Conservation (phyloP, 305 asterid genomes). For the Solanum aculeatissimum region DNA sequence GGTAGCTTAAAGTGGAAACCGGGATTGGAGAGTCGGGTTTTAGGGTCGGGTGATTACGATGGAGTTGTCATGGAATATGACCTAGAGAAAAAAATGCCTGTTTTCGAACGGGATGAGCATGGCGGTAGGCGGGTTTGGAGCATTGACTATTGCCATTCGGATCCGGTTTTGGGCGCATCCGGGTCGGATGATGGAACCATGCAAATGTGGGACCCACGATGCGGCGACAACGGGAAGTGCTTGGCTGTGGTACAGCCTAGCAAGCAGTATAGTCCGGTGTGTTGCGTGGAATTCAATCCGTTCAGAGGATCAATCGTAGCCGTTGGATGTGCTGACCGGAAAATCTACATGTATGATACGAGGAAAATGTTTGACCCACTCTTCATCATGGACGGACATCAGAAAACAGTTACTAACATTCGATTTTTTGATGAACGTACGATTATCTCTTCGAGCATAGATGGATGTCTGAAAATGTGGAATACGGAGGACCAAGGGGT, state of each 20-base stretch:
- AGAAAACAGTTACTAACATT: constrained; percentile 50
- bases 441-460: constrained; percentile 48
- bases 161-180: constrained; percentile 69
- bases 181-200: constrained; percentile 92
- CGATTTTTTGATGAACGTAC: constrained; percentile 36
- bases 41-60: constrained; percentile 88
- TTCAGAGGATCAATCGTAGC: constrained; percentile 29
- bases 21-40: constrained; percentile 40
- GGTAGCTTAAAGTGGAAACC: constrained; percentile 86
- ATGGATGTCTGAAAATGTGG: constrained; percentile 77
- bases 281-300: constrained; percentile 70
- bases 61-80: constrained; percentile 87
- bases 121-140: constrained; percentile 90
- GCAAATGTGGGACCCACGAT: constrained; percentile 89
- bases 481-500: constrained; percentile 15
- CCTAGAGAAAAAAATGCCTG: constrained; percentile 52
- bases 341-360: constrained; percentile 47
- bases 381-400: constrained; percentile 46
- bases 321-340: constrained; percentile 66
- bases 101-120: constrained; percentile 93
- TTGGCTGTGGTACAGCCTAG: constrained; percentile 40
- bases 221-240: constrained; percentile 19
- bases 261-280: constrained; percentile 37
- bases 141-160: constrained; percentile 51
- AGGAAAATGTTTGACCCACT: constrained; percentile 40